phyloP scores from a whole-genome alignment of 179 eudicot genomes.

The Pouteria campechiana region DNA sequence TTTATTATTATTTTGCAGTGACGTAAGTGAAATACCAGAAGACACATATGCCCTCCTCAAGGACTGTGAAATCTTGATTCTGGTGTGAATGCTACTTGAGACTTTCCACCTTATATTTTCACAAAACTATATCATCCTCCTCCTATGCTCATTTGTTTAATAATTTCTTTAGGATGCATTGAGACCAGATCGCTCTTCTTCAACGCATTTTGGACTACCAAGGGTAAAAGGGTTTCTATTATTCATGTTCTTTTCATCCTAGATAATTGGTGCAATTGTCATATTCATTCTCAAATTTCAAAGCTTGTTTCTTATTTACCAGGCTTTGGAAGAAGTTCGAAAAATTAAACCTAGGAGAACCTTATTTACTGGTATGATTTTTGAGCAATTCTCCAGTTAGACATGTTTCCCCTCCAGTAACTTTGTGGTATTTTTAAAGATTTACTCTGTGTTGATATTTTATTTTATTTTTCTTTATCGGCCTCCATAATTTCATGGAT shows the following conservation, averaged over 20 bases:
- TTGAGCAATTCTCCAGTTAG: background rate
- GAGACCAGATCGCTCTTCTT: constrained; percentile 85
- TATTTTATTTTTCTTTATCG: background rate
- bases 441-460: constrained; percentile 1
- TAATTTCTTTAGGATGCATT: constrained; percentile 59
- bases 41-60: constrained; percentile 85
- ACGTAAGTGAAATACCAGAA: constrained; percentile 92
- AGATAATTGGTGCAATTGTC: background rate
- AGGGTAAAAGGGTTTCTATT: too few species aligned
- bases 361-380: constrained; percentile 77
- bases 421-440: too few species aligned
- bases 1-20: constrained; percentile 34
- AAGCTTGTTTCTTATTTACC: constrained; percentile 5
- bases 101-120: too few species aligned
- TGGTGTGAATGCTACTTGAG: too few species aligned
- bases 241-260: background rate
- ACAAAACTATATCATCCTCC: background rate
- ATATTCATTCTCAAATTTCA: background rate
- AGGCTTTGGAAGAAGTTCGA: constrained; percentile 93
- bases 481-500: too few species aligned
- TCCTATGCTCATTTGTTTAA: background rate
- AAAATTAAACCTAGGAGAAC: constrained; percentile 86
- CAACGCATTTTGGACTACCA: constrained; percentile 99
- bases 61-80: constrained; percentile 78
- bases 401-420: background rate